phyloP scores from a whole-genome alignment of 192 early-diverging fungal species.

The Phlyctochytrium arcticum region DNA sequence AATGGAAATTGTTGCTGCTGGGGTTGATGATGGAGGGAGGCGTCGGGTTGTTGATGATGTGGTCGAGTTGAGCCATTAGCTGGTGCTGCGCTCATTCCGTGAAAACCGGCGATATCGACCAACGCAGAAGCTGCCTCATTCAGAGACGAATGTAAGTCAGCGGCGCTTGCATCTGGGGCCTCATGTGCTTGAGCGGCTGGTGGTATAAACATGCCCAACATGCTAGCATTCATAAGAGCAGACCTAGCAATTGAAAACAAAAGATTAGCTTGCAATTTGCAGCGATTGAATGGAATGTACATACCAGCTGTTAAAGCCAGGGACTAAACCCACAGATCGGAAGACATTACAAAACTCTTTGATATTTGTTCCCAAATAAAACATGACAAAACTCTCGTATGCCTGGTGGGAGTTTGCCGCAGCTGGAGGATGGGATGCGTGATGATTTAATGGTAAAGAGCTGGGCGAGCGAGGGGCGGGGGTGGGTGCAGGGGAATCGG shows the following conservation, averaged over 20 bases:
- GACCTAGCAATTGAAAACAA: not conserved
- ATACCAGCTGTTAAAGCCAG: conserved; percentile 52
- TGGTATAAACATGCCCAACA: conserved; percentile 10
- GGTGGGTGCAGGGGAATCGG: not conserved
- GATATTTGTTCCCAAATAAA: conserved; percentile 46
- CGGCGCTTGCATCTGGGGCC: not conserved
- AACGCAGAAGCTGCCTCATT: conserved; percentile 16
- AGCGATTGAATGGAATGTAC: not conserved
- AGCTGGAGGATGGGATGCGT: not conserved
- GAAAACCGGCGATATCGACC: conserved; percentile 15
- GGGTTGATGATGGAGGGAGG: no score
- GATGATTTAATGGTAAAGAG: no score
- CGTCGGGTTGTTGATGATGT: no score
- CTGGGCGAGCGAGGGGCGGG: not conserved
- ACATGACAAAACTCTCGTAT: conserved; percentile 42
- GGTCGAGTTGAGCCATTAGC: no score
- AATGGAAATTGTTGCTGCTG: no score
- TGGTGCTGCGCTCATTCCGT: not conserved
- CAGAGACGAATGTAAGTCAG: conserved; percentile 2
- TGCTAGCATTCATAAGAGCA: not conserved
- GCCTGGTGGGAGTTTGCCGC: not conserved
- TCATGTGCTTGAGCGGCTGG: conserved; percentile 7
- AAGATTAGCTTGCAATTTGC: not conserved
- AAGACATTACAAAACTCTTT: conserved; percentile 46
- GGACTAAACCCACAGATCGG: conserved; percentile 47